These are phyloP conservation scores for Lachnellula occidentalis DNA, from an alignment of 2,329 filamentous ascomycete species.

Conservation along the genomic window DNA sequence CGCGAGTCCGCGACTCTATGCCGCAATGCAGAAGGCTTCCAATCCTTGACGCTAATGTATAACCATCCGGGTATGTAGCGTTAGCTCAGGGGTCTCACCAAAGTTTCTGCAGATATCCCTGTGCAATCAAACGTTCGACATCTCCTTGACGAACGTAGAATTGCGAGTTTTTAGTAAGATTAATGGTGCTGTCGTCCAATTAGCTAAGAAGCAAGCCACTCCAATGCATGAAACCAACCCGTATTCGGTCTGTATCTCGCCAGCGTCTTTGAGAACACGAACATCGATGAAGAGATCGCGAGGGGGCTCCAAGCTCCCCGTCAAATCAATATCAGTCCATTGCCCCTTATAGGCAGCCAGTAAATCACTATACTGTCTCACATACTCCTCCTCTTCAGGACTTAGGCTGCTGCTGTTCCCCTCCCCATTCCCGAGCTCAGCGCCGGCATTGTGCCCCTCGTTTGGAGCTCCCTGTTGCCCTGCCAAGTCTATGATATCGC, in stretches of 20 bases:
- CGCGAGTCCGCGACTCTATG: background rate
- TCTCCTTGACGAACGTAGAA: conserved; percentile 96
- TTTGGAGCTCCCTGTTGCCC: conserved; percentile 42
- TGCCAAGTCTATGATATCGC: conserved; percentile 70
- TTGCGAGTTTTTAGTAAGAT: conserved; percentile 94
- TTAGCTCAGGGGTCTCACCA: conserved; percentile 48
- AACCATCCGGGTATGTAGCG: background rate
- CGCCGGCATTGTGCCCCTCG: conserved; percentile 30
- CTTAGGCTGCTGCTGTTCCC: conserved; percentile 70
- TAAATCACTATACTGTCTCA: conserved; percentile 84
- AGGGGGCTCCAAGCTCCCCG: conserved; percentile 89
- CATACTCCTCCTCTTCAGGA: conserved; percentile 95
- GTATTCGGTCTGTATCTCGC: conserved; percentile 98
- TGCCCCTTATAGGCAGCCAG: conserved; percentile 96
- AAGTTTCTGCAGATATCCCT: conserved; percentile 90
- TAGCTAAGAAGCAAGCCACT: background rate
- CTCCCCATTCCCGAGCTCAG: conserved; percentile 39
- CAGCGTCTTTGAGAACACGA: conserved; percentile 89
- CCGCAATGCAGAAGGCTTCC: background rate
- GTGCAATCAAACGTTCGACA: conserved; percentile 87
- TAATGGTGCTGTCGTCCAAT: conserved; percentile 65
- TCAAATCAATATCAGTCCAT: conserved; percentile 96
- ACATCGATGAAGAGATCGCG: conserved; percentile 96
- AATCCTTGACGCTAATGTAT: background rate
- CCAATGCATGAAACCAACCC: conserved; percentile 55